phyloP scores from a whole-genome alignment of 177 flowering plant species.

The Vitis hybrid region DNA sequence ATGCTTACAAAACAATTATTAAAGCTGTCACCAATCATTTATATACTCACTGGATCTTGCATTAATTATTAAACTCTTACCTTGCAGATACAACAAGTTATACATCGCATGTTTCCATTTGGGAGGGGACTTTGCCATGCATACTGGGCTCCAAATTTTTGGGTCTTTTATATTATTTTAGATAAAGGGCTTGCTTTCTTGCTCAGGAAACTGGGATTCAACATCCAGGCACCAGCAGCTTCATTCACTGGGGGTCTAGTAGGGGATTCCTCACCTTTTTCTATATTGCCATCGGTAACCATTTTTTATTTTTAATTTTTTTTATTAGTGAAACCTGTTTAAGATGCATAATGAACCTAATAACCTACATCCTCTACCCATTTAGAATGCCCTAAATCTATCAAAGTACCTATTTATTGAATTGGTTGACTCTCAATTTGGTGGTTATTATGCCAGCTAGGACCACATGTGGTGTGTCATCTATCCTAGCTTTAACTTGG shows the following conservation, averaged over 20 bases:
- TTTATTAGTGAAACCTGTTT: background rate
- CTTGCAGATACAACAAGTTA: slow-evolving; percentile 81
- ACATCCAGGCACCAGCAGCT: slow-evolving; percentile 61
- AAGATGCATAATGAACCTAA: background rate
- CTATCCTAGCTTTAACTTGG: background rate
- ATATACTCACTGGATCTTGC: background rate
- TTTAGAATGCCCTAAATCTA: background rate
- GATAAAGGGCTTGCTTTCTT: slow-evolving; percentile 74
- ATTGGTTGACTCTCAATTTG: background rate
- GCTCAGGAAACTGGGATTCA: slow-evolving; percentile 64
- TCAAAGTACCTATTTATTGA: background rate
- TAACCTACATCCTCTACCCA: background rate
- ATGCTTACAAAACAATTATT: background rate
- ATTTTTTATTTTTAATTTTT: too few species aligned
- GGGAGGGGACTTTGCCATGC: slow-evolving; percentile 99
- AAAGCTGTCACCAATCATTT: background rate
- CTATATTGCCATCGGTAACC: slow-evolving; percentile 80
- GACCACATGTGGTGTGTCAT: background rate
- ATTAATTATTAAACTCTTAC: slow-evolving; percentile 9
- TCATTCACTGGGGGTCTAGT: slow-evolving; percentile 96
- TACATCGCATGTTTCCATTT: slow-evolving; percentile 91
- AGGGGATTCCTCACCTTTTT: slow-evolving; percentile 85
- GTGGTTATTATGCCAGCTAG: background rate
- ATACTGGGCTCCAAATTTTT: slow-evolving; percentile 98
- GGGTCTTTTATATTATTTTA: slow-evolving; percentile 85